phyloP scores from a whole-genome alignment of 306 rosid species.

The Ormosia semicastrata region DNA sequence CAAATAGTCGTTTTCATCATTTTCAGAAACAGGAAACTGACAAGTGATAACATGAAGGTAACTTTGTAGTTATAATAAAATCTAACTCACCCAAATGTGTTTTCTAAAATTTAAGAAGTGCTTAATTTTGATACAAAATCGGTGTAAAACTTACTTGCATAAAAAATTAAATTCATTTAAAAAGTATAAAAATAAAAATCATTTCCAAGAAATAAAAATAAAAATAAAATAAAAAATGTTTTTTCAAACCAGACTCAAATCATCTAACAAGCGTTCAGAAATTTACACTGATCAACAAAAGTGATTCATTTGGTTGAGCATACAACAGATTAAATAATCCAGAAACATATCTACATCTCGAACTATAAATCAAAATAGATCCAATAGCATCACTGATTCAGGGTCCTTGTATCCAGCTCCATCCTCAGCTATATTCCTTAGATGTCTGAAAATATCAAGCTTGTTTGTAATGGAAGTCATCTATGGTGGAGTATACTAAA shows the following conservation, averaged over 20 bases:
- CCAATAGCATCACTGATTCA: not conserved
- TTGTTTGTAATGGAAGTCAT: constrained; percentile 84
- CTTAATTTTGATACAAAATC: no score
- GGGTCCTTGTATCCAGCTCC: constrained; percentile 11
- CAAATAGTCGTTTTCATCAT: no score
- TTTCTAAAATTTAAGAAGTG: no score
- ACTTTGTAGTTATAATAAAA: no score
- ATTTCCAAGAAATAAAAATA: not conserved
- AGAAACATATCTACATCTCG: constrained; percentile 36
- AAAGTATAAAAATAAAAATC: not conserved
- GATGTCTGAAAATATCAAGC: constrained; percentile 41
- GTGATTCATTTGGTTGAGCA: not conserved
- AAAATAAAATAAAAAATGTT: not conserved
- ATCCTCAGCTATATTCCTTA: not conserved
- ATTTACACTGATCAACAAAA: not conserved
- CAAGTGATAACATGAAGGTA: no score
- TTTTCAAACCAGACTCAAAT: not conserved
- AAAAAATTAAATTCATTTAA: no score
- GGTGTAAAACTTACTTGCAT: no score
- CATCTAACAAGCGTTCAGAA: not conserved
- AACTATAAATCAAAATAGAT: not conserved
- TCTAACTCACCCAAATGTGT: no score
- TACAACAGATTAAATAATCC: constrained; percentile 15
- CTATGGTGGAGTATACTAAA: constrained; percentile 78
- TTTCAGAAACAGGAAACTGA: no score